Evolutionary conservation across 768 basidiomycete species (phyloP).

Genomic region (Suillus americanus): DNA sequence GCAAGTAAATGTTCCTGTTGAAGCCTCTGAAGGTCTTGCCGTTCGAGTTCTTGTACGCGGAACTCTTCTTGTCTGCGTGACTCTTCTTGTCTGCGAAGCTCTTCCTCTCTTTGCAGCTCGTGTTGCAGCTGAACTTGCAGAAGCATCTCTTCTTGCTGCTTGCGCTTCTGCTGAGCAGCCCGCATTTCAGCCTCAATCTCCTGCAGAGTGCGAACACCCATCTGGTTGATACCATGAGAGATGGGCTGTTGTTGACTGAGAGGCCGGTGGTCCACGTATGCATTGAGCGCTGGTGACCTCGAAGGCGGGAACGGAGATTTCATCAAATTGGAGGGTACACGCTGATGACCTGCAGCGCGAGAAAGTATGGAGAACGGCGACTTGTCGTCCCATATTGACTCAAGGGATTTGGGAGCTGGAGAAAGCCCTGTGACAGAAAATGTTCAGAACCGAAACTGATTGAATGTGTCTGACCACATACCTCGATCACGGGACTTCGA

Average conservation of each 20-base stretch:
- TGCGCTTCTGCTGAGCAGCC: slow-evolving; percentile 51
- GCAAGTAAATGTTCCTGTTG: slow-evolving; percentile 38
- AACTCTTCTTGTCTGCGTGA: slow-evolving; percentile 29
- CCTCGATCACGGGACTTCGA: slow-evolving; percentile 27
- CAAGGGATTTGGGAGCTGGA: slow-evolving; percentile 50
- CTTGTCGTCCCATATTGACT: slow-evolving; percentile 82
- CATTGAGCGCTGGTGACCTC: slow-evolving; percentile 22
- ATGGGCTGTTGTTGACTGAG: slow-evolving; percentile 40
- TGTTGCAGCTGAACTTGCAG: slow-evolving; percentile 44
- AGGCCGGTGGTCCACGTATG: slow-evolving; percentile 31
- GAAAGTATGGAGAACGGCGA: slow-evolving; percentile 72
- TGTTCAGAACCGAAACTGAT: slow-evolving; percentile 15
- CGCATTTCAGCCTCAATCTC: slow-evolving; percentile 87
- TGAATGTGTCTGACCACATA: slow-evolving; percentile 16
- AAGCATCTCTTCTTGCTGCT: slow-evolving; percentile 39
- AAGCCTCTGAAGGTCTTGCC: slow-evolving; percentile 39
- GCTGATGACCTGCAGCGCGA: slow-evolving; percentile 37
- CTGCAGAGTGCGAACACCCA: slow-evolving; percentile 62
- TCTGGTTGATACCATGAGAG: slow-evolving; percentile 34
- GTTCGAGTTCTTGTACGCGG: slow-evolving; percentile 32
- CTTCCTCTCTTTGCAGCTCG: slow-evolving; percentile 36
- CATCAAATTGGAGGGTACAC: slow-evolving; percentile 20
- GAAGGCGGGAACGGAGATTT: slow-evolving; percentile 23
- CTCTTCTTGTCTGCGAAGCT: slow-evolving; percentile 11
- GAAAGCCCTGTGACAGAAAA: slow-evolving; percentile 21